phyloP scores from a whole-genome alignment of 768 basidiomycete species.

The Naganishia onofrii region DNA sequence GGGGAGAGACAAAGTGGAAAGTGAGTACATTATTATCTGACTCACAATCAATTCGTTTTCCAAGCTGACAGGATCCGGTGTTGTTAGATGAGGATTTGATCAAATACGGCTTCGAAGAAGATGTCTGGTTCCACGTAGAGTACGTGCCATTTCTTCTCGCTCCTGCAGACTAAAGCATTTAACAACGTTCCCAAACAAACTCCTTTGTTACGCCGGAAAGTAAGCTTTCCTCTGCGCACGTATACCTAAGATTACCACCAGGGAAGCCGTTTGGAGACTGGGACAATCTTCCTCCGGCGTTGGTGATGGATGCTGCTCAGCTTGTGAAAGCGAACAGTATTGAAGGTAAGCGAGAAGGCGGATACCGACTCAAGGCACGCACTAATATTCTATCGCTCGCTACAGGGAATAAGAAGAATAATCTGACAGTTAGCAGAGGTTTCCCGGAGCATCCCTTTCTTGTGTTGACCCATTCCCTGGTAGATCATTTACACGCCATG shows the following conservation, averaged over 20 bases:
- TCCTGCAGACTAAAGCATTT: neutral
- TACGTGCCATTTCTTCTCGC: slow-evolving; percentile 26
- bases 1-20: slow-evolving; percentile 90
- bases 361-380: no score
- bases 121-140: slow-evolving; percentile 83
- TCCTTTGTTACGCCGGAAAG: slow-evolving; percentile 17
- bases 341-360: slow-evolving; percentile 61
- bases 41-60: neutral
- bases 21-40: slow-evolving; percentile 59
- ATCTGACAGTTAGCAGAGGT: slow-evolving; percentile 60
- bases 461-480: neutral
- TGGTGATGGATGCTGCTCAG: slow-evolving; percentile 84
- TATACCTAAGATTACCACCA: slow-evolving; percentile 85
- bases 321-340: slow-evolving; percentile 97
- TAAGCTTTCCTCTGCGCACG: slow-evolving; percentile 85
- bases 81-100: slow-evolving; percentile 86
- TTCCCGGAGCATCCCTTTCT: neutral
- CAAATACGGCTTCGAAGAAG: slow-evolving; percentile 63
- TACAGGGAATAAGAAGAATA: slow-evolving; percentile 90
- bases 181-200: neutral
- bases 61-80: neutral
- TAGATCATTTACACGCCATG: slow-evolving; percentile 86
- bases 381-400: slow-evolving; percentile 3
- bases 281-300: slow-evolving; percentile 77
- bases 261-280: slow-evolving; percentile 63